Conservation (phyloP, 805 yeast species). For the Hanseniaspora pseudoguilliermondii region DNA sequence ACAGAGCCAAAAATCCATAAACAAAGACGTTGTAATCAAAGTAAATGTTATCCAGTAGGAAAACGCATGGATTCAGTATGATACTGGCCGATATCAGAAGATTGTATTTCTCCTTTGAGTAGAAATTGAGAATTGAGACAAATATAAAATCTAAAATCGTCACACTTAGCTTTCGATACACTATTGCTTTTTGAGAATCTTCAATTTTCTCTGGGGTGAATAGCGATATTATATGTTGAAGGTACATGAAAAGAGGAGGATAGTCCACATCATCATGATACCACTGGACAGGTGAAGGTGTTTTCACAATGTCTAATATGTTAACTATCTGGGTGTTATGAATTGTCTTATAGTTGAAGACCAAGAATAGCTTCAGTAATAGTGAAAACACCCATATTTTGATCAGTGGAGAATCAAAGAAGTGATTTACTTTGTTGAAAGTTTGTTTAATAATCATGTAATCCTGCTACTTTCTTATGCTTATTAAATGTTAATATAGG, state of each 20-base stretch:
- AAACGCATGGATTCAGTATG: constrained; percentile 75
- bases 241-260: constrained; percentile 95
- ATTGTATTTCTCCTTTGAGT: constrained; percentile 38
- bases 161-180: constrained; percentile 74
- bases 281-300: constrained; percentile 68
- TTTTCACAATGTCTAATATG: constrained; percentile 43
- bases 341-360: constrained; percentile 79
- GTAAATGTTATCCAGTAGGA: constrained; percentile 88
- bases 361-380: constrained; percentile 46
- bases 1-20: constrained; percentile 67
- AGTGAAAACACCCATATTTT: constrained; percentile 56
- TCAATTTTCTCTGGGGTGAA: constrained; percentile 51
- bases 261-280: constrained; percentile 91
- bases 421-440: background rate
- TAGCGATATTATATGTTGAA: constrained; percentile 68
- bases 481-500: too few species aligned
- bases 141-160: constrained; percentile 61
- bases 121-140: constrained; percentile 52
- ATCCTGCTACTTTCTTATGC: too few species aligned
- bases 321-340: constrained; percentile 52
- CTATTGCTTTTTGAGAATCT: constrained; percentile 51
- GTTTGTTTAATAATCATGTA: background rate
- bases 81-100: constrained; percentile 73
- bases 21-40: constrained; percentile 94
- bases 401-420: constrained; percentile 39